Base-by-base conservation (phyloP, 192 early-diverging fungal species). In the Phlyctochytrium arcticum region DNA sequence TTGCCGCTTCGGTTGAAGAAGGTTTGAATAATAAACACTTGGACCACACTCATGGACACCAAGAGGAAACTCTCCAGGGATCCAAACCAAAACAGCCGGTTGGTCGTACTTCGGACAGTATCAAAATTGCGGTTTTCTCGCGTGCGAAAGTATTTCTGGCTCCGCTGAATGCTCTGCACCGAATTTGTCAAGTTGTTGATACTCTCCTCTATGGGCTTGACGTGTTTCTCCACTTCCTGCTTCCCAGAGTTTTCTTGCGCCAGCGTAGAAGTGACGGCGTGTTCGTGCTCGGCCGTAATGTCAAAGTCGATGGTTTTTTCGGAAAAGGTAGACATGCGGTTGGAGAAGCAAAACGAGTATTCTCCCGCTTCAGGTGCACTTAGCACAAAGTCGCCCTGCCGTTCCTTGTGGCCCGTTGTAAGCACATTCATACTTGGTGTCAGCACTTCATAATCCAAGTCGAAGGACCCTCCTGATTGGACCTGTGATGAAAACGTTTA, bases 271-370 rank as follows among this genome's bases (percentile, higher is more conserved):
- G 51, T 30, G 55, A 15, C 17, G 55, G 42, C 17, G 48, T 48
- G 29, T 77, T 97, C 94, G 74, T 95, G 84, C 73, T 99, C 93
- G 15, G 94, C 80, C 0, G 86, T 82, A 58, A 98, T 90, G 65
- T 98, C 96, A 75, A 98, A 95, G 71, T 98, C 96, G 30, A 99
- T 51, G 29, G 67, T 59, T 61, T 99, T 99, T 68, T 97, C 93
- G 12, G 90, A 87, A 83, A 94, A 95, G 9, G 93, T 92, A 26
- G 93, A 90, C 84, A 95, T 88, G 35, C 84, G 83, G 69, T 99
- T 99, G 64, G 88, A 89, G 82, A 99, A 99, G 83, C 97, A 99
- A 78, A 95, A 95, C 4, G 90, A 80, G 73, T 95, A 93, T 74
- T 99, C 97, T 62, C 97, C 97, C 19, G 82, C 79, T 51, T 84